These are phyloP conservation scores for Aspergillus fumigatiaffinis DNA, from an alignment of 2,329 filamentous ascomycete species.

Conservation along the genomic window DNA sequence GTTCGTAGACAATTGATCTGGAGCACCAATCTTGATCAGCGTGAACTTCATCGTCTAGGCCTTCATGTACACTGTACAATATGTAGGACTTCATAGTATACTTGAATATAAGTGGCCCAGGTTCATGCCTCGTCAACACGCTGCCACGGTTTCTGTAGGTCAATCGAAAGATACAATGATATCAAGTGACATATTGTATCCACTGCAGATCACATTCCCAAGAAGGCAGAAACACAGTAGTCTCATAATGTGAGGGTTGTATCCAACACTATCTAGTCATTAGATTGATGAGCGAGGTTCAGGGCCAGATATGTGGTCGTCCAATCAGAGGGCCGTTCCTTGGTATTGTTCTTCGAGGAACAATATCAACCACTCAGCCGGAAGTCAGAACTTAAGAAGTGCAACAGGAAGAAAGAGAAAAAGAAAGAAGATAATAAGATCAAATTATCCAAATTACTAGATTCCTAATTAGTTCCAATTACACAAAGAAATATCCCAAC, in stretches of 20 bases:
- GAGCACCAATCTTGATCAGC: not conserved
- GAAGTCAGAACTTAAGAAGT: not conserved
- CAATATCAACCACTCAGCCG: conserved; percentile 10
- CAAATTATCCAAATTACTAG: not conserved
- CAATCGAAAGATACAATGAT: not conserved
- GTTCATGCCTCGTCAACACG: not conserved
- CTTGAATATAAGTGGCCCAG: not conserved
- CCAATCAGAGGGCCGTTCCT: not conserved
- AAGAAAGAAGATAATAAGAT: not conserved
- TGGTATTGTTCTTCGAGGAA: conserved; percentile 16
- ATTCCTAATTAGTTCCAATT: not conserved
- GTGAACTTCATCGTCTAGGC: not conserved
- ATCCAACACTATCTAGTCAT: not conserved
- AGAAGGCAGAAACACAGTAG: not conserved
- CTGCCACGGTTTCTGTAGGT: not conserved
- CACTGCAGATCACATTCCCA: not conserved
- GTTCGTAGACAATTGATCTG: not conserved
- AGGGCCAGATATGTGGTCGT: not conserved
- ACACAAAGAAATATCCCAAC: conserved; percentile 1
- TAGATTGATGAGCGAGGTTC: not conserved
- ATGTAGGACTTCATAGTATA: no score
- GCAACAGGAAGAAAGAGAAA: not conserved
- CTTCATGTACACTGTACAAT: not conserved
- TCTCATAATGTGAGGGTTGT: not conserved
- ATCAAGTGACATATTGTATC: not conserved